Conservation (phyloP, 108 stramenopile species). For the Cyclostephanos invisitatus region DNA sequence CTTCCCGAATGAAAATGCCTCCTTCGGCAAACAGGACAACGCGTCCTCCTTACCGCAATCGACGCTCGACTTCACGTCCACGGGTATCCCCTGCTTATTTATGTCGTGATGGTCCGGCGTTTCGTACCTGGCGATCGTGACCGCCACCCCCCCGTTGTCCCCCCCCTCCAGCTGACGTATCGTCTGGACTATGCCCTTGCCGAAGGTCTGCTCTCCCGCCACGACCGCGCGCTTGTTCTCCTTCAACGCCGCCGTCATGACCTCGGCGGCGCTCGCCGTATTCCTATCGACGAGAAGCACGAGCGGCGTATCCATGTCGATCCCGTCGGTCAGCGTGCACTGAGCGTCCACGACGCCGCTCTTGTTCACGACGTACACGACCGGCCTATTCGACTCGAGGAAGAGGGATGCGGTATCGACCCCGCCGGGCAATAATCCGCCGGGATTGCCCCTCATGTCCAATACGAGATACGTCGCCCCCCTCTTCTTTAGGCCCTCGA, state of each 20-base stretch:
- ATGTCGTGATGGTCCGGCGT: constrained; percentile 88
- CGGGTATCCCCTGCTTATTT: constrained; percentile 81
- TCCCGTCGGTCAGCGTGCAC: constrained; percentile 64
- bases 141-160: constrained; percentile 84
- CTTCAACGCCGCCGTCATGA: constrained; percentile 86
- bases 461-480: constrained; percentile 80
- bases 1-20: constrained; percentile 27
- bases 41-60: constrained; percentile 84
- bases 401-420: constrained; percentile 92
- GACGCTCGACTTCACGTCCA: constrained; percentile 57
- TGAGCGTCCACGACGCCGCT: constrained; percentile 75
- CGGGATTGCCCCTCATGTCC: constrained; percentile 93
- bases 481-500: constrained; percentile 74
- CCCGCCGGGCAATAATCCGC: constrained; percentile 93
- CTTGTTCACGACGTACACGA: constrained; percentile 85
- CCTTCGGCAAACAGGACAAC: constrained; percentile 52
- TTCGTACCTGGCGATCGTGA: constrained; percentile 88
- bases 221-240: constrained; percentile 82
- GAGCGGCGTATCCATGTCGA: constrained; percentile 68
- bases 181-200: constrained; percentile 93
- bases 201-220: constrained; percentile 84
- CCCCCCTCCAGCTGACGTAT: constrained; percentile 63
- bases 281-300: constrained; percentile 81
- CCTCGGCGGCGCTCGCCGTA: constrained; percentile 89
- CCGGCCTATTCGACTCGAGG: constrained; percentile 74